A percentile compares a stretch with the other conserved stretches of the same genome.
These are phyloP conservation scores for Rugosomyces carneus DNA, from an alignment of 1,284 basidiomycete genomes.

Conservation along the genomic window DNA sequence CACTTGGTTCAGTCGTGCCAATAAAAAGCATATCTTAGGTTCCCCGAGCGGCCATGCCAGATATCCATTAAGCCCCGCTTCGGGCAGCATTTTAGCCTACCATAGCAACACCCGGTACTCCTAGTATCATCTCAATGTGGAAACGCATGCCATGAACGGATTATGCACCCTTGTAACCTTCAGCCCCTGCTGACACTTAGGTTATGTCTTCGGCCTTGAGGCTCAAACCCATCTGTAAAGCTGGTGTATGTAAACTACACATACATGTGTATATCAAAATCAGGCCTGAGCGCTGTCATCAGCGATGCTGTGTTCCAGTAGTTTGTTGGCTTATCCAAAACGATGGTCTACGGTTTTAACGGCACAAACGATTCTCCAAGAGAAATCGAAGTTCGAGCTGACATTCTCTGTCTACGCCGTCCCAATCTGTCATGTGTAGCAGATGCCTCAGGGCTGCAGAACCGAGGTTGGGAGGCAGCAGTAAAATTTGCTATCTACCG, in stretches of 20 bases:
- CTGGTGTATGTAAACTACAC: neutral
- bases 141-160: neutral
- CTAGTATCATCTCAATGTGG: neutral
- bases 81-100: conserved; percentile 2
- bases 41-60: neutral
- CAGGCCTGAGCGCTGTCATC: neutral
- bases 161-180: neutral
- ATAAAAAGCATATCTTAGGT: neutral
- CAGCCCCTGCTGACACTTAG: neutral
- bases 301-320: neutral
- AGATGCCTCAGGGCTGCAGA: neutral
- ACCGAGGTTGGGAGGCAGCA: neutral
- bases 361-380: neutral
- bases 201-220: conserved; percentile 5
- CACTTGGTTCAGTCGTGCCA: too few relatives aligned
- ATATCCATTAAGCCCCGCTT: neutral
- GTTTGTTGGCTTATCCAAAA: neutral
- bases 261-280: neutral
- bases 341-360: neutral
- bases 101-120: conserved; percentile 11
- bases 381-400: neutral
- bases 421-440: neutral
- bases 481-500: neutral
- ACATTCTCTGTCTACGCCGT: neutral
- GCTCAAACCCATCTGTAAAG: neutral